Conservation (phyloP, 148 eudicot genomes). For the Nepenthes mirabilis region DNA sequence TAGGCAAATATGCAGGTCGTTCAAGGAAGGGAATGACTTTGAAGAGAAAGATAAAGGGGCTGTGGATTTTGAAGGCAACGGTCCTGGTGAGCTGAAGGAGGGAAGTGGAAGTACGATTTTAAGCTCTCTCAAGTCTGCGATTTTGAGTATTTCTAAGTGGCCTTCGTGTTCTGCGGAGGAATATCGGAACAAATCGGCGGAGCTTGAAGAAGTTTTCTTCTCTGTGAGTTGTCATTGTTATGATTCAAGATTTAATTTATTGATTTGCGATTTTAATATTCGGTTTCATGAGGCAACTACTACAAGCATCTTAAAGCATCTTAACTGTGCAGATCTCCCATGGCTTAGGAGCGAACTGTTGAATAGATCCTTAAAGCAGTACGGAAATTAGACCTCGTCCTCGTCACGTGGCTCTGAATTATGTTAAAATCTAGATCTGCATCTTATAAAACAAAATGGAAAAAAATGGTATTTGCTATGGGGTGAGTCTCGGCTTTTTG, state of each 20-base stretch:
- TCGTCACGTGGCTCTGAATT: too few species aligned
- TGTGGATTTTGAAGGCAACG: conserved; percentile 8
- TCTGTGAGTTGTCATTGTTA: conserved; percentile 21
- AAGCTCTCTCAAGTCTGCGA: conserved; percentile 28
- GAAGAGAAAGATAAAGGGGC: conserved; percentile 19
- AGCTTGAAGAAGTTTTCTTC: conserved; percentile 45
- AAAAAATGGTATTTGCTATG: too few species aligned
- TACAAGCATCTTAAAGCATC: too few species aligned
- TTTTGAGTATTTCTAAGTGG: conserved; percentile 45
- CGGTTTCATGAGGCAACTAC: too few species aligned
- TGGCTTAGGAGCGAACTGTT: neutral
- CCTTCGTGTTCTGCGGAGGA: conserved; percentile 28
- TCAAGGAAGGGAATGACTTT: conserved; percentile 26
- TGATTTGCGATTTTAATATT: neutral
- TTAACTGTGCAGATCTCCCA: too few species aligned
- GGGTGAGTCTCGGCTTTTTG: too few species aligned
- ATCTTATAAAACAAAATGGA: too few species aligned
- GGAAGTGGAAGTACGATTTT: conserved; percentile 9
- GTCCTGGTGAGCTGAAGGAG: neutral
- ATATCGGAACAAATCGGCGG: conserved; percentile 31
- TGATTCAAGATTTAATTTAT: neutral
- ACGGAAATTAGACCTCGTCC: too few species aligned
- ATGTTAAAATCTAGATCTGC: too few species aligned
- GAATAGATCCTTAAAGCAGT: neutral
- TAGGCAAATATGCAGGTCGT: conserved; percentile 37